These are phyloP conservation scores for Corymbia calophylla DNA, from an alignment of 441 rosid species.

Conservation along the genomic window DNA sequence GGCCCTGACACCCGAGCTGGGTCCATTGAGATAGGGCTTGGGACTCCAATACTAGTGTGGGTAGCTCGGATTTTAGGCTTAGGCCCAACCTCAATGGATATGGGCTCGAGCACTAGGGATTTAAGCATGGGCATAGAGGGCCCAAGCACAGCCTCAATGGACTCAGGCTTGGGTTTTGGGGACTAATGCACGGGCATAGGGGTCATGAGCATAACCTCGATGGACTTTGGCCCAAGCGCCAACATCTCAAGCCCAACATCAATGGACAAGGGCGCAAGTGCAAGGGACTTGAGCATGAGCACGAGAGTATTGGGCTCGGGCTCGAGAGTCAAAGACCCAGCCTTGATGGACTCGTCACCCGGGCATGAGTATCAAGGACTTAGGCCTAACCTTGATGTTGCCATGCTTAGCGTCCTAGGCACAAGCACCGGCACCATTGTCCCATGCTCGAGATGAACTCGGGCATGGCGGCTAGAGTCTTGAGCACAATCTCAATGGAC, in stretches of 20 bases:
- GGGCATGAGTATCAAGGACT: not conserved
- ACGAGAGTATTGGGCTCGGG: fast-evolving
- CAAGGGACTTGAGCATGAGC: not conserved
- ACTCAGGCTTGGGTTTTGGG: fast-evolving
- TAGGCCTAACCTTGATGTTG: not conserved
- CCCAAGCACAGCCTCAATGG: fast-evolving
- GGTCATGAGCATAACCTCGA: not conserved
- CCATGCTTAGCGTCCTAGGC: fast-evolving
- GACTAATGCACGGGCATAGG: not conserved
- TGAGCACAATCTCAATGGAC: fast-evolving
- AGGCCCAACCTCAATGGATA: fast-evolving
- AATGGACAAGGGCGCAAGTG: fast-evolving
- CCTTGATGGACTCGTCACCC: not conserved
- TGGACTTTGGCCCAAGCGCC: fast-evolving
- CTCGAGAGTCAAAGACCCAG: not conserved
- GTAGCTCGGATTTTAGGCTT: fast-evolving
- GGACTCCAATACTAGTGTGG: not conserved
- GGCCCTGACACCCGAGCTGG: fast-evolving
- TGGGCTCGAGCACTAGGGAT: fast-evolving
- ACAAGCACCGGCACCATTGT: not conserved
- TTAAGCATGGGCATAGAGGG: not conserved
- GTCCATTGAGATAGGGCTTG: not conserved
- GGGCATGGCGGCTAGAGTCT: fast-evolving
- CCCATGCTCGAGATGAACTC: not conserved
- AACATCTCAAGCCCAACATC: not conserved